These are phyloP conservation scores for Aegilops umbellulata DNA, from an alignment of 176 grass and related monocot genomes.

Conservation along the genomic window DNA sequence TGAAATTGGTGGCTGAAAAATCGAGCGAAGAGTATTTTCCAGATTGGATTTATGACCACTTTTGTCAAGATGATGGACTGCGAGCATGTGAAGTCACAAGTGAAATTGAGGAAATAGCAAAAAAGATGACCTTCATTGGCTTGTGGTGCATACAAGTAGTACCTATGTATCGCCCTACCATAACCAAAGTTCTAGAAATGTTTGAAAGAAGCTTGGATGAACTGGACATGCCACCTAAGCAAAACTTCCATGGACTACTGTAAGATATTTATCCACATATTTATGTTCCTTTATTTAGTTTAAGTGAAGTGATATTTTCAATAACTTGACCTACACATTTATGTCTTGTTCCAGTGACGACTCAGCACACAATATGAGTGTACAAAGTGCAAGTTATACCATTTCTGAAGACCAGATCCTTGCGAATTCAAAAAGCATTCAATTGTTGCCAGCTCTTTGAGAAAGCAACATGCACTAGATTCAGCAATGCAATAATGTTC, in stretches of 20 bases:
- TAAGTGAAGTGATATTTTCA: no score
- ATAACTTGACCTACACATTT: no score
- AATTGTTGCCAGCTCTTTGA: no score
- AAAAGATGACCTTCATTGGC: conserved; percentile 51
- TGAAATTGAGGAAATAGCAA: conserved; percentile 31
- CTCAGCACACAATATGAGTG: no score
- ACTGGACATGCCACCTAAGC: conserved; percentile 41
- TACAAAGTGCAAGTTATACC: no score
- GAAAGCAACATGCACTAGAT: no score
- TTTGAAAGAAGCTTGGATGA: conserved; percentile 39
- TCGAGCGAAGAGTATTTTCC: no score
- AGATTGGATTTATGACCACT: not conserved
- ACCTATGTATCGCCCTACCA: conserved; percentile 40
- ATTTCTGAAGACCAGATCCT: no score
- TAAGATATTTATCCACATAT: not conserved
- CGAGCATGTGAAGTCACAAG: conserved; percentile 33
- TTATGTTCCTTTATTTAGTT: not conserved
- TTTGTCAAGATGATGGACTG: conserved; percentile 53
- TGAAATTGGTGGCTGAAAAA: no score
- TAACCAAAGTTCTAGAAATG: conserved; percentile 51
- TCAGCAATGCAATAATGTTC: no score
- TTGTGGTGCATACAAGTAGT: conserved; percentile 49
- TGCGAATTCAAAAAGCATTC: no score
- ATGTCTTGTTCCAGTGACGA: no score
- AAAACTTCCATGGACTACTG: conserved; percentile 20